A percentile compares a stretch with the other conserved stretches of the same genome.
These are phyloP conservation scores for Saccharomycopsis lassenensis DNA, from an alignment of 805 yeast species.

Conservation along the genomic window DNA sequence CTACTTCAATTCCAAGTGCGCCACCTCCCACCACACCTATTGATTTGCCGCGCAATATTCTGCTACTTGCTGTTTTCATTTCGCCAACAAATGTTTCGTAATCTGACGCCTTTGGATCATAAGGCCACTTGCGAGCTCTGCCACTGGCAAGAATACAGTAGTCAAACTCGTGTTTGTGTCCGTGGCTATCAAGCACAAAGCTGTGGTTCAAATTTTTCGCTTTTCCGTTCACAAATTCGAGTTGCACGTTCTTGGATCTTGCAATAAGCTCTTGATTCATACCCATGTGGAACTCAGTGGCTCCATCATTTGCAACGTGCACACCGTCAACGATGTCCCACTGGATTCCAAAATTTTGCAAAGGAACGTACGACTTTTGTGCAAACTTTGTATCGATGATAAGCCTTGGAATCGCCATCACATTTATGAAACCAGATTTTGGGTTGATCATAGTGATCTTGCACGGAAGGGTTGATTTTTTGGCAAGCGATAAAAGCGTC, in stretches of 20 bases:
- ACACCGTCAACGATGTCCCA: no score
- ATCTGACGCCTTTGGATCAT: constrained; percentile 37
- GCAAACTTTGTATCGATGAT: constrained; percentile 30
- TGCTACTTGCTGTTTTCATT: constrained; percentile 24
- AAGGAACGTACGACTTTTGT: constrained; percentile 24
- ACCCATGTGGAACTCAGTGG: no score
- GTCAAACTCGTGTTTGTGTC: constrained; percentile 33
- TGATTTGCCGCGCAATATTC: constrained; percentile 22
- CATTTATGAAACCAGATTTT: constrained; percentile 31
- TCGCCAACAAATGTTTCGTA: constrained; percentile 30
- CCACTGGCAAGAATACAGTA: constrained; percentile 40
- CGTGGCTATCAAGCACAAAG: no score
- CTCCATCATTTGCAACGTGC: no score
- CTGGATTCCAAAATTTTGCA: constrained; percentile 21
- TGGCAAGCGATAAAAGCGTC: constrained; percentile 5
- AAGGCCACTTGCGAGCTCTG: constrained; percentile 42
- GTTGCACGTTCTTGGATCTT: no score
- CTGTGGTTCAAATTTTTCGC: no score
- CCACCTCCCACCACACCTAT: constrained; percentile 44
- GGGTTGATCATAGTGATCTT: constrained; percentile 30
- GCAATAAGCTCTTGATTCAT: no score
- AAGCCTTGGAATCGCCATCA: constrained; percentile 30
- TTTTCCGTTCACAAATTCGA: no score
- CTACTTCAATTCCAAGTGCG: constrained; percentile 40
- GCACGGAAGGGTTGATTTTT: neutral